Percentiles rank a stretch among this genome's conserved stretches.
Evolutionary conservation across 768 basidiomycete genomes (phyloP).

Genomic region (Artomyces pyxidatus): DNA sequence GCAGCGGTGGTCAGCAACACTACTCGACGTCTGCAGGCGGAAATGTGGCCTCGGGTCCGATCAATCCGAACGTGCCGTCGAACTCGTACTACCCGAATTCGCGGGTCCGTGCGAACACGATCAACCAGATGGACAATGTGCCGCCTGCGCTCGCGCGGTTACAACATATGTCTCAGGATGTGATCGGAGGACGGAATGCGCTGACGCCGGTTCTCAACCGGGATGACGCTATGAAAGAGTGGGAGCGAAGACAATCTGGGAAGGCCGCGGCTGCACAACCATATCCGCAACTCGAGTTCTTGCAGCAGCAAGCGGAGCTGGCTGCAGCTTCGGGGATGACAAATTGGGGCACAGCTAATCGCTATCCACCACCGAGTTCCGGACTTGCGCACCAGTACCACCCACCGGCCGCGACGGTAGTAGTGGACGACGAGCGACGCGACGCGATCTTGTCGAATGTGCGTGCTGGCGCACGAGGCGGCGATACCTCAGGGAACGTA

Average conservation of each 20-base stretch:
- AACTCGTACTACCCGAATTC: constrained; percentile 63
- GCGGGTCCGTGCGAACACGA: constrained; percentile 82
- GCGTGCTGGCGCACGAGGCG: constrained; percentile 50
- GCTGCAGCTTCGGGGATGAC: constrained; percentile 54
- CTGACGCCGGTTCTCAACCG: constrained; percentile 91
- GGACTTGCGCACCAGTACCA: constrained; percentile 61
- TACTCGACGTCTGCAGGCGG: not conserved
- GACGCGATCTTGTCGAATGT: constrained; percentile 82
- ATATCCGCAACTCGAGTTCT: constrained; percentile 83
- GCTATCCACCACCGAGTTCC: constrained; percentile 59
- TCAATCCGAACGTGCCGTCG: constrained; percentile 47
- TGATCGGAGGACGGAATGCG: constrained; percentile 69
- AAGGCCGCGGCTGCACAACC: constrained; percentile 64
- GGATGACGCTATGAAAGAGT: constrained; percentile 92
- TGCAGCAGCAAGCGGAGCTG: constrained; percentile 90
- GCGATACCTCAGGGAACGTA: constrained; percentile 21
- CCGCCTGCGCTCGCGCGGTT: constrained; percentile 88
- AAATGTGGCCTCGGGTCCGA: constrained; percentile 14
- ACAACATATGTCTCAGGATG: constrained; percentile 83
- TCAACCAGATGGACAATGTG: constrained; percentile 86
- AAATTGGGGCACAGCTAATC: constrained; percentile 38
- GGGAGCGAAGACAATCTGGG: constrained; percentile 84
- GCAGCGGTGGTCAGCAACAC: constrained; percentile 17
- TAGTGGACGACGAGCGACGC: constrained; percentile 62
- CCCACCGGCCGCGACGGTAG: constrained; percentile 49